Evolutionary conservation across 2,329 filamentous ascomycete species (phyloP).

Genomic region (Dothideomycetes sp.): DNA sequence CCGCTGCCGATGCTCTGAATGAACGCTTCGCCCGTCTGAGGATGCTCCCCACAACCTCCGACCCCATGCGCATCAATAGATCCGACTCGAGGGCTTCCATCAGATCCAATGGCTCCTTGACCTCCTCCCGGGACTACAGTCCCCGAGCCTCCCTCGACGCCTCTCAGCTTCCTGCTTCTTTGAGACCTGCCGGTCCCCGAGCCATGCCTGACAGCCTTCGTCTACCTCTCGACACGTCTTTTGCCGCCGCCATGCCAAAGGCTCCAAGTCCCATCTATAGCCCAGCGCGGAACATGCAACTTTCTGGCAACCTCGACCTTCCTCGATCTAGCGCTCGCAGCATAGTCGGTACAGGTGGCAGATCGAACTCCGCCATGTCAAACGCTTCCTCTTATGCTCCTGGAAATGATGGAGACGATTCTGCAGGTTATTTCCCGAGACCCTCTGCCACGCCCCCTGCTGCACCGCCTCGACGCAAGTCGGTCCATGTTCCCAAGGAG

Average conservation of each 20-base stretch:
- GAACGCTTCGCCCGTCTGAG: constrained; percentile 21
- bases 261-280: constrained; percentile 67
- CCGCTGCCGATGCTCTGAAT: constrained; percentile 33
- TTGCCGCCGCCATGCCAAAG: constrained; percentile 53
- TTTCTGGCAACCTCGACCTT: constrained; percentile 52
- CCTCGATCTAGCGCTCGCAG: constrained; percentile 55
- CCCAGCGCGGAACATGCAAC: constrained; percentile 61
- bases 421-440: constrained; percentile 28
- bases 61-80: constrained; percentile 11
- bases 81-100: constrained; percentile 19
- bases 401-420: constrained; percentile 20
- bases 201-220: constrained; percentile 35
- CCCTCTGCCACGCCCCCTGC: constrained; percentile 12
- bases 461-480: constrained; percentile 24
- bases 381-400: constrained; percentile 27
- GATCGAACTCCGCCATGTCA: constrained; percentile 41
- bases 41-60: constrained; percentile 10
- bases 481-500: constrained; percentile 42
- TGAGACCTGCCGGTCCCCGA: constrained; percentile 36
- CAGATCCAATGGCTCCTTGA: constrained; percentile 23
- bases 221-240: constrained; percentile 38
- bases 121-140: constrained; percentile 27
- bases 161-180: constrained; percentile 4
- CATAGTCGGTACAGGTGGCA: constrained; percentile 42
- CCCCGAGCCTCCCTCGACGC: constrained; percentile 15